A percentile compares a stretch with the other conserved stretches of the same genome.
Evolutionary conservation across 805 yeast species (phyloP).

Genomic region (Candida ortonii): DNA sequence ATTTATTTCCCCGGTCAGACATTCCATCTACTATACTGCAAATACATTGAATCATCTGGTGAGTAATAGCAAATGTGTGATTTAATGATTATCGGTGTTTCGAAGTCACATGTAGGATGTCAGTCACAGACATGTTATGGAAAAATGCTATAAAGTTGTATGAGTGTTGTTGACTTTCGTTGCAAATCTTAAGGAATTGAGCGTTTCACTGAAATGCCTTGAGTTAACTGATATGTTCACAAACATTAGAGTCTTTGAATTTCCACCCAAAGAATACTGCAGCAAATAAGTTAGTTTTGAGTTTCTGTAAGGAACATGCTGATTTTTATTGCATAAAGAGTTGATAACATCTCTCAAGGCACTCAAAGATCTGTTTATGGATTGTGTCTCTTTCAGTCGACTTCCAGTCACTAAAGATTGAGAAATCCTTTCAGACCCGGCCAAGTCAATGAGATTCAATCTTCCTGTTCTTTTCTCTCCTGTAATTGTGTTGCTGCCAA

Average conservation of each 20-base stretch:
- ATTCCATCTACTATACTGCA: too few species aligned
- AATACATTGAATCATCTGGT: too few species aligned
- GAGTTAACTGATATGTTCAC: slow-evolving; percentile 76
- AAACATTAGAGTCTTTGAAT: slow-evolving; percentile 89
- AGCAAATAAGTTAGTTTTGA: slow-evolving; percentile 78
- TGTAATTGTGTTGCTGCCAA: slow-evolving; percentile 51
- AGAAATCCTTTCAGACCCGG: slow-evolving; percentile 86
- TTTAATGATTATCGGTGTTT: too few species aligned
- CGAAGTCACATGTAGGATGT: too few species aligned
- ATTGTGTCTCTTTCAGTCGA: slow-evolving; percentile 79
- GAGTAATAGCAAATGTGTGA: too few species aligned
- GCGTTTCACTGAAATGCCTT: slow-evolving; percentile 66
- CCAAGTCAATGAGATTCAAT: slow-evolving; percentile 82
- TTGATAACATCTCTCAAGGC: slow-evolving; percentile 84
- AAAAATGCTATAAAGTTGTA: slow-evolving; percentile 2
- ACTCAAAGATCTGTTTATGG: slow-evolving; percentile 84
- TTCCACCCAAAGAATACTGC: slow-evolving; percentile 80
- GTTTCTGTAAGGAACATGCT: slow-evolving; percentile 66
- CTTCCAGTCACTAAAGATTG: slow-evolving; percentile 78
- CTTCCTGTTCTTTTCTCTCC: slow-evolving; percentile 53
- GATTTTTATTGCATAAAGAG: slow-evolving; percentile 30
- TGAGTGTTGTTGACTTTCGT: slow-evolving; percentile 67
- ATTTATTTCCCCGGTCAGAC: too few species aligned
- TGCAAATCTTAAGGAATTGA: slow-evolving; percentile 87
- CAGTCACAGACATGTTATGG: too few species aligned